Base-by-base conservation (phyloP, 352 stramenopile genomes). In the Phytophthora lateralis region DNA sequence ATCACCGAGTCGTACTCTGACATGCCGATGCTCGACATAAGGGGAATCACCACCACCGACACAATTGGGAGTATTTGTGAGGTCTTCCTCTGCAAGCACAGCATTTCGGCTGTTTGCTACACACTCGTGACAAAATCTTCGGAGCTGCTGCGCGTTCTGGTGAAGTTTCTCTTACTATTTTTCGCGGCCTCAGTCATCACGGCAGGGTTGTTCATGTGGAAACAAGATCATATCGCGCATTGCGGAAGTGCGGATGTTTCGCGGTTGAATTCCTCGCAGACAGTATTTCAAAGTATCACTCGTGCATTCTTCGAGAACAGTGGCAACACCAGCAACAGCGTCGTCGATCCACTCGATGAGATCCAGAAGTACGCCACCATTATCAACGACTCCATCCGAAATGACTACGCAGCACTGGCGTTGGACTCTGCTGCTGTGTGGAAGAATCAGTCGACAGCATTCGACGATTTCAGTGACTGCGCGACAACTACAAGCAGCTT, bases 1-100 rank as follows among this genome's bases (percentile, higher is more conserved):
- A 71, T 88, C 29, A 87, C 77, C 0, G 77, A 91, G 43, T 91
- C 81, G 41, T 91, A 87, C 46, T 76, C 73, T 14, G 70, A 78
- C 30, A 56, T 91, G 35, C 62, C 70, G 3, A 63, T 71, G 24
- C 59, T 91, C 20, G 81, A 91, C 38, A 81, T 88, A n/a, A 73
- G 79, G 27, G 81, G 76, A 20, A 66, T 80, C 30, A 64, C 71
- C 8, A 66, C 75, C 12, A 75, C 82, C 30, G 75, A 80, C 26
- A 74, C 52, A 4, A 58, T 78, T 51, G 77, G 66, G 55, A 78
- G 74, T 56, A 39, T 79, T 2, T 87, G 78, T 56, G 72, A 74
- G 37, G 48, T 89, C 3, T 63, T 91, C 27, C 58, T 57, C 15
- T 83, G 80, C 45, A 62, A 71, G 9, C 68, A 85, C 41, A 80